Conservation (phyloP, 768 basidiomycete genomes). For the Dacryopinax spathularia region DNA sequence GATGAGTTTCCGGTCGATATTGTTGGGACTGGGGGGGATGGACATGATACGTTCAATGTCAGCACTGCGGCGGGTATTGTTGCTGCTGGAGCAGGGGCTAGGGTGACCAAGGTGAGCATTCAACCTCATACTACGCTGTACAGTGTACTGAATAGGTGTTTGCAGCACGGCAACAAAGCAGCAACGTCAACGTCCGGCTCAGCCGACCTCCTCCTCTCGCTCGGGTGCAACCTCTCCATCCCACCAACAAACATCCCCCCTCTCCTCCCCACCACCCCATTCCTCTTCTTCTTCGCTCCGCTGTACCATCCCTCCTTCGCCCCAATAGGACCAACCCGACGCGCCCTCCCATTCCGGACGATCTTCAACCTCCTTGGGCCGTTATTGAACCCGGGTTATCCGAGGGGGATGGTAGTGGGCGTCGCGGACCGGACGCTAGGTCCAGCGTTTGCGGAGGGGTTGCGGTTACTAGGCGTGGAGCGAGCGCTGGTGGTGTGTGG, state of each 20-base stretch:
- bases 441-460: constrained; percentile 58
- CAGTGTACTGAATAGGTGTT: background rate
- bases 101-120: constrained; percentile 70
- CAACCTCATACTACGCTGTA: background rate
- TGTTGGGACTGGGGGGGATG: constrained; percentile 90
- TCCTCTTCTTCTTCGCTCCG: constrained; percentile 86
- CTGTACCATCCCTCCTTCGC: constrained; percentile 85
- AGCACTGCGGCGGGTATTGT: constrained; percentile 89
- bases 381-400: constrained; percentile 78
- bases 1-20: constrained; percentile 44
- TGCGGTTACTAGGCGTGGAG: constrained; percentile 43
- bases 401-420: constrained; percentile 80
- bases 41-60: constrained; percentile 91
- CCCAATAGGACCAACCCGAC: constrained; percentile 67
- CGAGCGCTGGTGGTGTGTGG: constrained; percentile 90
- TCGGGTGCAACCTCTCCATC: constrained; percentile 56
- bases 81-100: constrained; percentile 84
- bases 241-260: constrained; percentile 31
- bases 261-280: constrained; percentile 53
- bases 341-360: constrained; percentile 80
- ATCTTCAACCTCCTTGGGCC: constrained; percentile 95
- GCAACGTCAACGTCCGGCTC: constrained; percentile 91
- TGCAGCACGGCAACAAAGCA: constrained; percentile 76
- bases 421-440: constrained; percentile 76
- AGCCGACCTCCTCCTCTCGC: constrained; percentile 75